Evolutionary conservation across 179 eudicot genomes (phyloP).

Genomic region (Camellia oleifera): DNA sequence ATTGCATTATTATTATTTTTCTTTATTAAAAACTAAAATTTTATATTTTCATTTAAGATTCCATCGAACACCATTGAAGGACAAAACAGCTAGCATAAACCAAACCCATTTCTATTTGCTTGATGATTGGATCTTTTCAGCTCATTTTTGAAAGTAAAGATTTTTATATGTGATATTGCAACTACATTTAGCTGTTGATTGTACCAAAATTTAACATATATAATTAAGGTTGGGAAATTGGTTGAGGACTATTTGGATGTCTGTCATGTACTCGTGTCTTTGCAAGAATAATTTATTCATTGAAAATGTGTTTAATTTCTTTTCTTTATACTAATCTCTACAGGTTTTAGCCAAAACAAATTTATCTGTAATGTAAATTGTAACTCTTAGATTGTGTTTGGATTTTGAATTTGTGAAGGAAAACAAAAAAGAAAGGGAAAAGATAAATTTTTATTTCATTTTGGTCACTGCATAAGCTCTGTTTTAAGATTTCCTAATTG

Average conservation of each 20-base stretch:
- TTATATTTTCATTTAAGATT: slow-evolving; percentile 36
- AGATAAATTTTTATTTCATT: too few species aligned
- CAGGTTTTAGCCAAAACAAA: too few species aligned
- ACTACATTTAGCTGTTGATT: slow-evolving; percentile 2
- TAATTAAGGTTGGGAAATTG: neutral
- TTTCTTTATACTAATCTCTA: neutral
- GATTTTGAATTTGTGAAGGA: too few species aligned
- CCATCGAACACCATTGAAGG: slow-evolving; percentile 40
- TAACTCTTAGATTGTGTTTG: too few species aligned
- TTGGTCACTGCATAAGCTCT: too few species aligned
- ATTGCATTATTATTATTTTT: slow-evolving; percentile 26
- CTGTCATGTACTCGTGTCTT: neutral
- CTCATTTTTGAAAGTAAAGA: slow-evolving; percentile 5
- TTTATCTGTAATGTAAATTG: too few species aligned
- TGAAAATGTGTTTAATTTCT: neutral
- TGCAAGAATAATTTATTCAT: neutral
- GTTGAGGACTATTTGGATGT: neutral
- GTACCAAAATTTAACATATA: neutral
- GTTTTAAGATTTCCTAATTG: too few species aligned
- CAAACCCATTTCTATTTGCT: slow-evolving; percentile 37
- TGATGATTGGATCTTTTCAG: slow-evolving; percentile 25
- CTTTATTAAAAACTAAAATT: slow-evolving; percentile 7
- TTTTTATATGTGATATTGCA: slow-evolving; percentile 2
- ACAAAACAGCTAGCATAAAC: slow-evolving; percentile 45
- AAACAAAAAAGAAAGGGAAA: too few species aligned